A percentile compares a stretch with the other conserved stretches of the same genome.
These are phyloP conservation scores for Arthromyces matolae DNA, from an alignment of 768 basidiomycete species.

Conservation along the genomic window DNA sequence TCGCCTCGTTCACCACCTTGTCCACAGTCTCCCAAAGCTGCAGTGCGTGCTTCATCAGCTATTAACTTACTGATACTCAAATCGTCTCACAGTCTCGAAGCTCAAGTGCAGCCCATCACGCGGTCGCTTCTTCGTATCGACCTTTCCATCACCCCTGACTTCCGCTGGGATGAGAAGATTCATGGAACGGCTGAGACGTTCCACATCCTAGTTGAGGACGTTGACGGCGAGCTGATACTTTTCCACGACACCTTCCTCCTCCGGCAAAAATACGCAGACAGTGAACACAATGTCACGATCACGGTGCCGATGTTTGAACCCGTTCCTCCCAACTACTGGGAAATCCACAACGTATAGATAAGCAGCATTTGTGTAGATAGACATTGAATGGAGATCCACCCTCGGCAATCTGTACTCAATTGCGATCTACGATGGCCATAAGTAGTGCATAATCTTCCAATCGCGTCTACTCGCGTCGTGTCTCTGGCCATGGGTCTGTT, in stretches of 20 bases:
- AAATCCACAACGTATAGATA: conserved; percentile 92
- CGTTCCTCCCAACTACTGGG: conserved; percentile 97
- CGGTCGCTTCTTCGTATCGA: conserved; percentile 90
- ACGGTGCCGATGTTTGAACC: conserved; percentile 97
- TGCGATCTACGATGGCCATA: too few species aligned
- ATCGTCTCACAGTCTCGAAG: conserved; percentile 60
- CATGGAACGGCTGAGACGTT: conserved; percentile 89
- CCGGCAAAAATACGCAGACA: conserved; percentile 86
- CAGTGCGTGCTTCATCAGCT: conserved; percentile 48
- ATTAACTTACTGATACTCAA: not conserved
- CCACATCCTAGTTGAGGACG: conserved; percentile 92
- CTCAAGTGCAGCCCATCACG: conserved; percentile 95
- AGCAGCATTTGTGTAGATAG: too few species aligned
- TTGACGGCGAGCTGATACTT: conserved; percentile 94
- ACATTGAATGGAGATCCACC: too few species aligned
- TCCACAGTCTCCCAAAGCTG: conserved; percentile 94
- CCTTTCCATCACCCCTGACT: conserved; percentile 93
- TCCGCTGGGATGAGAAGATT: conserved; percentile 95
- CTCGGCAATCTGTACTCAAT: too few species aligned
- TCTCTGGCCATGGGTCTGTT: too few species aligned
- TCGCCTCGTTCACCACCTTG: conserved; percentile 83
- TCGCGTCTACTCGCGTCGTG: too few species aligned
- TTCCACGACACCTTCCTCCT: conserved; percentile 94
- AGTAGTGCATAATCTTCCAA: too few species aligned
- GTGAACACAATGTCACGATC: conserved; percentile 91